Conservation (phyloP, 345 rosid genomes). For the Eucalyptus paniculata region DNA sequence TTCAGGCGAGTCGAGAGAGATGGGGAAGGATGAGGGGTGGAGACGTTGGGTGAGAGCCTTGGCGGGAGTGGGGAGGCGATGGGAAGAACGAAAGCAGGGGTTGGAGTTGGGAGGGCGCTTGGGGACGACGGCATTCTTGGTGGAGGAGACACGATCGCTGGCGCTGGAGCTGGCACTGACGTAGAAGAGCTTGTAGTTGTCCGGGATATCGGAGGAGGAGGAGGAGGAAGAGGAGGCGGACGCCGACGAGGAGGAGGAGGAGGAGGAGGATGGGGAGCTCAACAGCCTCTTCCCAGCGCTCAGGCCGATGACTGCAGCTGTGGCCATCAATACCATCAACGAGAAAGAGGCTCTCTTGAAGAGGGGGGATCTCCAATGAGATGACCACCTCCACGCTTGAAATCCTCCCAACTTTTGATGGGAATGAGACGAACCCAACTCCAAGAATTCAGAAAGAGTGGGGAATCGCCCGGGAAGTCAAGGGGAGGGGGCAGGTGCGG, state of each 20-base stretch:
- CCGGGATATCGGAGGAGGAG: slow-evolving; percentile 36
- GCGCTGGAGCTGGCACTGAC: not conserved
- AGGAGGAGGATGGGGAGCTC: slow-evolving; percentile 35
- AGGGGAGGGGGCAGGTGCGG: not conserved
- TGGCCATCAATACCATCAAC: slow-evolving; percentile 36
- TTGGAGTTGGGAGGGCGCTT: slow-evolving; percentile 9
- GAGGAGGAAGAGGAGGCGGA: slow-evolving; percentile 4
- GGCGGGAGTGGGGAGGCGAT: slow-evolving; percentile 14
- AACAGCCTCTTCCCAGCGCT: slow-evolving; percentile 65
- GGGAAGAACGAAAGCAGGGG: slow-evolving; percentile 34
- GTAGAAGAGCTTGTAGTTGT: slow-evolving; percentile 23
- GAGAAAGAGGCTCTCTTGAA: not conserved
- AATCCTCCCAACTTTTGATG: not conserved
- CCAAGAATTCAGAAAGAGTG: not conserved
- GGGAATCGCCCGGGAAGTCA: not conserved
- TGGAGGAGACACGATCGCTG: not conserved
- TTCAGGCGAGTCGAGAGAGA: slow-evolving; percentile 18
- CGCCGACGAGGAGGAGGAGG: not conserved
- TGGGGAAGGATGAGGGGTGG: slow-evolving; percentile 19
- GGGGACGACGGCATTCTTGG: not conserved
- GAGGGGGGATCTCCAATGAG: not conserved
- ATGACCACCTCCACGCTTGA: not conserved
- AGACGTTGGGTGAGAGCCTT: slow-evolving; percentile 56
- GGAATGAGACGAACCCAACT: not conserved
- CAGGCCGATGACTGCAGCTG: slow-evolving; percentile 77